Evolutionary conservation across 352 stramenopile genomes (phyloP).

Genomic region (Globisporangium parvum): DNA sequence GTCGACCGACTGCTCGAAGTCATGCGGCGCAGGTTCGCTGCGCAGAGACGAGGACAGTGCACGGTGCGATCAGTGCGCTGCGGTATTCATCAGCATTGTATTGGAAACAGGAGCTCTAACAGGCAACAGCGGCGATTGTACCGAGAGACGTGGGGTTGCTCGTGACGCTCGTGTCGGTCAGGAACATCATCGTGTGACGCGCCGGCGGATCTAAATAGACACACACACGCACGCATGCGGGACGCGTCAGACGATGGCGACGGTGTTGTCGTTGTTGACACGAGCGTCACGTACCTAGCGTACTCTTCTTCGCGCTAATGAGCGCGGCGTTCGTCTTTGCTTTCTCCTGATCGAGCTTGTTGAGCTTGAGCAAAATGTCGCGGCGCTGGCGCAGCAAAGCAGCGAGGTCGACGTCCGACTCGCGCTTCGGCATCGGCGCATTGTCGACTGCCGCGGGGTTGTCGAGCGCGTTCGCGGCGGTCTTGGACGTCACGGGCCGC

Average conservation of each 20-base stretch:
- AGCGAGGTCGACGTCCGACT: slow-evolving; percentile 80
- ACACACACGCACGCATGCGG: background rate
- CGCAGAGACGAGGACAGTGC: slow-evolving; percentile 3
- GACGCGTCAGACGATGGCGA: background rate
- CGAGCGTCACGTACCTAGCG: slow-evolving; percentile 32
- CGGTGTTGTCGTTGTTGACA: too few relatives aligned
- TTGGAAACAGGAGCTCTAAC: slow-evolving; percentile 11
- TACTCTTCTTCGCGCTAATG: slow-evolving; percentile 18
- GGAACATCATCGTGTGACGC: slow-evolving; percentile 46
- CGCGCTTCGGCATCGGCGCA: slow-evolving; percentile 32
- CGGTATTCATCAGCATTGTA: slow-evolving; percentile 18
- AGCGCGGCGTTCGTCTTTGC: slow-evolving; percentile 29
- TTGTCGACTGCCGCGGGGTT: slow-evolving; percentile 63
- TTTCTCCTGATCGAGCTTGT: slow-evolving; percentile 53
- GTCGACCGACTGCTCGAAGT: slow-evolving; percentile 29
- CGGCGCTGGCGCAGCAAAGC: slow-evolving; percentile 64
- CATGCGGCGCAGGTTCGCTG: slow-evolving; percentile 60
- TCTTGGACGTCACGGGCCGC: slow-evolving; percentile 61
- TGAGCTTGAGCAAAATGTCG: slow-evolving; percentile 71
- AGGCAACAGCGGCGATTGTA: slow-evolving; percentile 16
- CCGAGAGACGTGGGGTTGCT: slow-evolving; percentile 24
- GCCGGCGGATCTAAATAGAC: slow-evolving; percentile 19
- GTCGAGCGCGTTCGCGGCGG: slow-evolving; percentile 71
- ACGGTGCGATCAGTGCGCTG: slow-evolving; percentile 19
- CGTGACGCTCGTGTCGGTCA: slow-evolving; percentile 21